Evolutionary conservation across 148 eudicot species (phyloP).

Genomic region (Camellia lanceoleosa): DNA sequence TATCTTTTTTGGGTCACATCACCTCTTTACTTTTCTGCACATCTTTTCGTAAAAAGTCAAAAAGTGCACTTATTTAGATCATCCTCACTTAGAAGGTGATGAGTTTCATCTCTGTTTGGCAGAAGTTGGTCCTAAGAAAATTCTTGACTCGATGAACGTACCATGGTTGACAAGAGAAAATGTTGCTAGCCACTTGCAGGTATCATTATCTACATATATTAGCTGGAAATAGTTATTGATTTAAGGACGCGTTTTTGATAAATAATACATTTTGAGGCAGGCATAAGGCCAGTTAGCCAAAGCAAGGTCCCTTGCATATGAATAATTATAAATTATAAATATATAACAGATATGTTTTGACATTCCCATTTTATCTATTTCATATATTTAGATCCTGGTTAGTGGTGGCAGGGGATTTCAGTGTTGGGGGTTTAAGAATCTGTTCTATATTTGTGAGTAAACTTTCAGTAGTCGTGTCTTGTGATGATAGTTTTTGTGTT

Average conservation of each 20-base stretch:
- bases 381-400: too few relatives aligned
- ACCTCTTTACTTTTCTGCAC: too few relatives aligned
- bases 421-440: too few relatives aligned
- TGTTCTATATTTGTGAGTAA: too few relatives aligned
- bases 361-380: not conserved
- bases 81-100: not conserved
- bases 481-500: not conserved
- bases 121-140: conserved; percentile 97
- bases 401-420: too few relatives aligned
- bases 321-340: not conserved
- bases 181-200: conserved; percentile 99
- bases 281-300: not conserved
- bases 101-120: conserved; percentile 33
- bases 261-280: not conserved
- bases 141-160: conserved; percentile 85
- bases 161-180: conserved; percentile 92
- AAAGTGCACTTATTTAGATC: too few relatives aligned
- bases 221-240: not conserved
- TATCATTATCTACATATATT: conserved; percentile 10
- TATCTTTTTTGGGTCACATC: too few relatives aligned
- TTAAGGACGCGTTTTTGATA: not conserved
- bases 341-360: not conserved
- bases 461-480: not conserved
- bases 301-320: not conserved
- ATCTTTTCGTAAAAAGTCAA: too few relatives aligned